A percentile compares a stretch with the other conserved stretches of the same genome.
Conservation (phyloP, 345 rosid species). For the Brassica juncea region DNA sequence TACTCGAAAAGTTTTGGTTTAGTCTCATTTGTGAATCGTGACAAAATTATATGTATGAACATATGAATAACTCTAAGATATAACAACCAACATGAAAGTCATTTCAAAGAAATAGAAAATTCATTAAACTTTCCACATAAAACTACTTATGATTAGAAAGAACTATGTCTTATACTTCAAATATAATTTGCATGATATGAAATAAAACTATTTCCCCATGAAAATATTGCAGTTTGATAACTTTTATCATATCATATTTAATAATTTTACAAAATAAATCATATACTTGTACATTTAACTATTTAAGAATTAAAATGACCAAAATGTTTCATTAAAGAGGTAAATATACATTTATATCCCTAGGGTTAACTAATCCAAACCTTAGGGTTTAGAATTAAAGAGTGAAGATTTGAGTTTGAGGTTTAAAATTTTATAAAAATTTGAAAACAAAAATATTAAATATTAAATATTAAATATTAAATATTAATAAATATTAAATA, state of each 20-base stretch:
- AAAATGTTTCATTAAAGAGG: too few species aligned
- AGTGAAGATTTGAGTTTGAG: too few species aligned
- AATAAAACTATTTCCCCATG: too few species aligned
- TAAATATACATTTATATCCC: too few species aligned
- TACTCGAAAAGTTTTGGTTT: constrained; percentile 3
- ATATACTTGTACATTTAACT: background rate
- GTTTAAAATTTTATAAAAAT: too few species aligned
- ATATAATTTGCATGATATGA: too few species aligned
- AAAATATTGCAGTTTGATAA: background rate
- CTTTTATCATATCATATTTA: background rate
- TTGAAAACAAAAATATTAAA: too few species aligned
- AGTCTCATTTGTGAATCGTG: constrained; percentile 14
- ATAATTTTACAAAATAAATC: background rate
- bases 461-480: too few species aligned
- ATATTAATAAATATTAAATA: too few species aligned
- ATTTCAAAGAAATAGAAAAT: background rate
- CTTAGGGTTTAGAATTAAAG: too few species aligned
- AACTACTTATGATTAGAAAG: background rate
- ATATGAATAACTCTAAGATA: background rate
- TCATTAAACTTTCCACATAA: background rate
- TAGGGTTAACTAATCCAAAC: too few species aligned
- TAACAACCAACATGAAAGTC: background rate
- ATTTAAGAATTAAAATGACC: too few species aligned
- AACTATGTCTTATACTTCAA: background rate
- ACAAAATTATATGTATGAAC: background rate